Conservation (phyloP, 2,329 filamentous ascomycete genomes). For the Dothideomycetes sp. region DNA sequence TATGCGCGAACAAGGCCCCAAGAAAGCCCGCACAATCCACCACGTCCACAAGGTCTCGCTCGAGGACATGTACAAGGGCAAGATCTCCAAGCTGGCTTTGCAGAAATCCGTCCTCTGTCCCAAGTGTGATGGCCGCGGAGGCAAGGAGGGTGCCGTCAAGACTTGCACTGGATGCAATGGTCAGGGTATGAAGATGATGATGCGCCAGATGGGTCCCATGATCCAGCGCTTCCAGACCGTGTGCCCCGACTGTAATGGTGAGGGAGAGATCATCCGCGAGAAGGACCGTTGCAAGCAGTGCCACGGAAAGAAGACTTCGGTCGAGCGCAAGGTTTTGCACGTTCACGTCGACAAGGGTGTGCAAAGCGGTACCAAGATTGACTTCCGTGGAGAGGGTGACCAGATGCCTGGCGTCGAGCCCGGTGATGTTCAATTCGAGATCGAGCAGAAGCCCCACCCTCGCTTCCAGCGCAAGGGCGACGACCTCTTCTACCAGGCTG, state of each 20-base stretch:
- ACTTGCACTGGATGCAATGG: slow-evolving; percentile 86
- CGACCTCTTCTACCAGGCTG: slow-evolving; percentile 87
- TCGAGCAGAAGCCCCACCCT: slow-evolving; percentile 96
- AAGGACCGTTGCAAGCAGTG: slow-evolving; percentile 97
- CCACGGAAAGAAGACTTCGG: slow-evolving; percentile 92
- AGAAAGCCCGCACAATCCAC: slow-evolving; percentile 90
- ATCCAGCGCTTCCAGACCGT: slow-evolving; percentile 99
- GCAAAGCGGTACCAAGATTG: slow-evolving; percentile 86
- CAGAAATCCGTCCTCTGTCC: slow-evolving; percentile 97
- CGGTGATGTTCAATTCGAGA: slow-evolving; percentile 96
- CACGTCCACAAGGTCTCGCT: slow-evolving; percentile 97
- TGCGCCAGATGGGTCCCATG: slow-evolving; percentile 99
- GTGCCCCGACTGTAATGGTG: slow-evolving; percentile 94
- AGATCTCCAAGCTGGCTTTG: slow-evolving; percentile 92
- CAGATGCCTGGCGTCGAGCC: slow-evolving; percentile 87
- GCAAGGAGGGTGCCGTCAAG: slow-evolving; percentile 96
- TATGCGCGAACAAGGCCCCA: slow-evolving; percentile 71
- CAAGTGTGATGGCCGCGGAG: slow-evolving; percentile 86
- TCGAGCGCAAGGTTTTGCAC: slow-evolving; percentile 96
- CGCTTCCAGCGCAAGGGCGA: slow-evolving; percentile 95
- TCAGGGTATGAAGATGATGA: slow-evolving; percentile 98
- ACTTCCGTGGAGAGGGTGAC: slow-evolving; percentile 94
- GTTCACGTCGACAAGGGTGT: slow-evolving; percentile 96
- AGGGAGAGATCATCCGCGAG: slow-evolving; percentile 92
- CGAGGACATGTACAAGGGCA: slow-evolving; percentile 96